Evolutionary conservation across 106 monocot species (phyloP).

Genomic region (Dioscorea alata): DNA sequence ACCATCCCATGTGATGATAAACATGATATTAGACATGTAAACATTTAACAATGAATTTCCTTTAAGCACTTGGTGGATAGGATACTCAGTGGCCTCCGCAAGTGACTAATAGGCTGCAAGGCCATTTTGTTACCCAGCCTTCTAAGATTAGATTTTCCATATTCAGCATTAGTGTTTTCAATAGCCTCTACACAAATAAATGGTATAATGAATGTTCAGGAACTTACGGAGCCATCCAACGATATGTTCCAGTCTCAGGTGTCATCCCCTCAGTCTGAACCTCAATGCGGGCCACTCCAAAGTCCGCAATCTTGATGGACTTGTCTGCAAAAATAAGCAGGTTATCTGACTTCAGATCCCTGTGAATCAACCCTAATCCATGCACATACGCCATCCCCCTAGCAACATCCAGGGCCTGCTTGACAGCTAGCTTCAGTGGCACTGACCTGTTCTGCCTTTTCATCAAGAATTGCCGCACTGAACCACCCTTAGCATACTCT

Average conservation of each 20-base stretch:
- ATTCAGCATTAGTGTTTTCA: too few species aligned
- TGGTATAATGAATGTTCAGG: too few species aligned
- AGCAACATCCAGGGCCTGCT: conserved; percentile 61
- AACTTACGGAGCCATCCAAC: conserved; percentile 82
- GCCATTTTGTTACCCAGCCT: too few species aligned
- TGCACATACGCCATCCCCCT: conserved; percentile 68
- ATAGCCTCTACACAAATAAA: too few species aligned
- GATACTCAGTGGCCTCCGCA: too few species aligned
- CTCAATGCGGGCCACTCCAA: conserved; percentile 68
- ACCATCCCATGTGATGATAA: too few species aligned
- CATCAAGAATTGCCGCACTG: conserved; percentile 52
- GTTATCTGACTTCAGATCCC: conserved; percentile 69
- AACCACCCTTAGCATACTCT: conserved; percentile 71
- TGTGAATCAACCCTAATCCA: conserved; percentile 52
- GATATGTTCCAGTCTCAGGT: conserved; percentile 69
- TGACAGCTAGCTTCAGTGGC: conserved; percentile 50
- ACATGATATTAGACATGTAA: too few species aligned
- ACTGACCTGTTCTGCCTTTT: conserved; percentile 48
- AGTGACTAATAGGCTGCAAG: too few species aligned
- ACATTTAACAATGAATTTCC: too few species aligned
- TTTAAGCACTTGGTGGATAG: too few species aligned
- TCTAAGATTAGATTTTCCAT: too few species aligned
- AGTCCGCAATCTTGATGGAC: conserved; percentile 72
- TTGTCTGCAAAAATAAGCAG: conserved; percentile 49
- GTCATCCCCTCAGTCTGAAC: conserved; percentile 78